Evolutionary conservation across 1,139 yeast genomes (phyloP).

Genomic region (Saccharomycopsis hybrid): DNA sequence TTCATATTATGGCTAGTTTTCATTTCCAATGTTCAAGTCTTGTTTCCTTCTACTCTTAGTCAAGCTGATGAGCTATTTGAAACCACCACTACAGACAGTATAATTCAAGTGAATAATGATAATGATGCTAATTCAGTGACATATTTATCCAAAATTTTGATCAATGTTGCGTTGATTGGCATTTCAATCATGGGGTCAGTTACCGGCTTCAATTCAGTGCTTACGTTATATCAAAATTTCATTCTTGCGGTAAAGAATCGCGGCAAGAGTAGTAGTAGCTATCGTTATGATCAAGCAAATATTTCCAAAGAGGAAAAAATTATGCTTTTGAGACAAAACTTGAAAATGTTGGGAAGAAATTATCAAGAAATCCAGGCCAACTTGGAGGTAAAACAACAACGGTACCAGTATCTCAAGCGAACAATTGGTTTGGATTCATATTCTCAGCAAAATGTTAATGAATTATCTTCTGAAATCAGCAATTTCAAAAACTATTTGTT

Average conservation of each 20-base stretch:
- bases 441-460: slow-evolving; percentile 10
- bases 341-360: slow-evolving; percentile 4
- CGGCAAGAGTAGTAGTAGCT: neutral
- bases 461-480: slow-evolving; percentile 4
- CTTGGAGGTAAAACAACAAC: slow-evolving; percentile 2
- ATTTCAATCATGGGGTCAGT: slow-evolving; percentile 17
- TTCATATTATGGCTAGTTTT: slow-evolving; percentile 11
- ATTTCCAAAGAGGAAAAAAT: neutral
- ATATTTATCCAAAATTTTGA: neutral
- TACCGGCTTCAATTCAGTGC: slow-evolving; percentile 17
- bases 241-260: neutral
- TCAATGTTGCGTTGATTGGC: slow-evolving; percentile 12
- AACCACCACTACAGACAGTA: no score
- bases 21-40: slow-evolving; percentile 4
- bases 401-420: slow-evolving; percentile 1
- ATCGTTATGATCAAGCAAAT: neutral
- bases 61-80: neutral
- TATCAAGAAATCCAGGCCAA: slow-evolving; percentile 2
- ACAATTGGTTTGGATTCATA: slow-evolving; percentile 6
- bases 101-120: no score
- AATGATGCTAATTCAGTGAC: no score
- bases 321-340: slow-evolving; percentile 3
- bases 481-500: slow-evolving; percentile 8
- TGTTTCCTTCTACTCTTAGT: slow-evolving; percentile 7
- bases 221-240: slow-evolving; percentile 4